Percentiles rank a stretch among this genome's conserved stretches.
Evolutionary conservation across 495 filamentous ascomycete genomes (phyloP).

Genomic region (Haplographium delicatum): DNA sequence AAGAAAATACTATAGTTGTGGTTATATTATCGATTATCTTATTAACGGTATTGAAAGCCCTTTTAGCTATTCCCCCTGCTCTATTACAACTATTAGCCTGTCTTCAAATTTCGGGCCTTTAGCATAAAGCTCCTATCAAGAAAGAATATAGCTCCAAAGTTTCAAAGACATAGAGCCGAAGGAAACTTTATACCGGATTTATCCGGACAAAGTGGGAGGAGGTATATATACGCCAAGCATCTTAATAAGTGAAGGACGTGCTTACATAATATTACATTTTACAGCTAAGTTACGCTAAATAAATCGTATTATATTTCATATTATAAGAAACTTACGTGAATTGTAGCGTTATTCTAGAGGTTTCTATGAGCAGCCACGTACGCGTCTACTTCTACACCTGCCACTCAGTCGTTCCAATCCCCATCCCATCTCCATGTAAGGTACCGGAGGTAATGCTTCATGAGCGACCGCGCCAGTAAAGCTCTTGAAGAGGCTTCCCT

Average conservation of each 20-base stretch:
- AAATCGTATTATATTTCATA: neutral
- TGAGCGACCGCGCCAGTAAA: too few species aligned
- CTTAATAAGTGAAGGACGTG: neutral
- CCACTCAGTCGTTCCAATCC: too few species aligned
- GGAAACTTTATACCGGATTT: neutral
- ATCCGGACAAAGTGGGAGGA: neutral
- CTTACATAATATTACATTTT: neutral
- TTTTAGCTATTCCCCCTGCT: too few species aligned
- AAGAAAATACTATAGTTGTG: too few species aligned
- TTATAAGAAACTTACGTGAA: conserved; percentile 6
- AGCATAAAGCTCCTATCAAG: neutral
- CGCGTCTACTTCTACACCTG: too few species aligned
- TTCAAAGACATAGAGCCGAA: neutral
- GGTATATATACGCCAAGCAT: neutral
- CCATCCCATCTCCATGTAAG: too few species aligned
- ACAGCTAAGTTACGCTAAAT: conserved; percentile 1
- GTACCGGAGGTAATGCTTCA: too few species aligned
- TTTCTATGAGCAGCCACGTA: conserved; percentile 5
- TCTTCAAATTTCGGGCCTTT: too few species aligned
- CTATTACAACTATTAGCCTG: too few species aligned
- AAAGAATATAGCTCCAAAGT: neutral
- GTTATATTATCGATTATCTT: too few species aligned
- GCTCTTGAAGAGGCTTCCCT: too few species aligned
- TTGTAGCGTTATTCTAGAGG: conserved; percentile 7
- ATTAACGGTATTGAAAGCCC: too few species aligned